Evolutionary conservation across 1,284 basidiomycete genomes (phyloP).

Genomic region (Pulveroboletus sp.): DNA sequence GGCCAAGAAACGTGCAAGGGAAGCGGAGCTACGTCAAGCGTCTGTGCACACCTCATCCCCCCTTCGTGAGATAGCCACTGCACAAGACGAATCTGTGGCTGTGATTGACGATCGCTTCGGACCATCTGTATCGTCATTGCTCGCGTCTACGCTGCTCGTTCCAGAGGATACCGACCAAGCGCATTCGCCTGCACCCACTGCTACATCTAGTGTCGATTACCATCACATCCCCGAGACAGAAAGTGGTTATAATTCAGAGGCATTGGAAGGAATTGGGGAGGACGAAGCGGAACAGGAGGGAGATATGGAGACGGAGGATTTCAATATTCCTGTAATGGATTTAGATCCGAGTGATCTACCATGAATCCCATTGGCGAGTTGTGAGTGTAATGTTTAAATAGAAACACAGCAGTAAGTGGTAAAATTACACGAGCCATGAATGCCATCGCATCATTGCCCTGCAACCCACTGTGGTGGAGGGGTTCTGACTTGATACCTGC

Average conservation of each 20-base stretch:
- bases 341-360: conserved; percentile 30
- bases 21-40: conserved; percentile 29
- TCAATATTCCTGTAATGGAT: conserved; percentile 31
- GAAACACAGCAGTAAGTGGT: background rate
- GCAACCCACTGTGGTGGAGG: conserved; percentile 54
- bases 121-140: conserved; percentile 26
- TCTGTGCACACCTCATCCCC: conserved; percentile 30
- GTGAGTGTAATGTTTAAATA: background rate
- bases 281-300: conserved; percentile 33
- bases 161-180: conserved; percentile 34
- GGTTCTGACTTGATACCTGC: conserved; percentile 49
- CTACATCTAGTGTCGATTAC: conserved; percentile 48
- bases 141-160: conserved; percentile 17
- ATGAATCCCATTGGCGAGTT: conserved; percentile 14
- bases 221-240: conserved; percentile 38
- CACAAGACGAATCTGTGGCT: conserved; percentile 22
- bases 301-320: conserved; percentile 29
- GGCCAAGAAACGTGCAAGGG: conserved; percentile 51
- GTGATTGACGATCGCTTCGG: conserved; percentile 31
- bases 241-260: conserved; percentile 52
- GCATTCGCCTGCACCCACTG: conserved; percentile 53
- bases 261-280: conserved; percentile 31
- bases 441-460: conserved; percentile 17
- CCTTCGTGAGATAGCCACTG: conserved; percentile 31
- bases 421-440: background rate